Percentiles rank a stretch among this genome's conserved stretches.
Evolutionary conservation across 441 rosid species (phyloP).

Genomic region (Jatropha podagrica): DNA sequence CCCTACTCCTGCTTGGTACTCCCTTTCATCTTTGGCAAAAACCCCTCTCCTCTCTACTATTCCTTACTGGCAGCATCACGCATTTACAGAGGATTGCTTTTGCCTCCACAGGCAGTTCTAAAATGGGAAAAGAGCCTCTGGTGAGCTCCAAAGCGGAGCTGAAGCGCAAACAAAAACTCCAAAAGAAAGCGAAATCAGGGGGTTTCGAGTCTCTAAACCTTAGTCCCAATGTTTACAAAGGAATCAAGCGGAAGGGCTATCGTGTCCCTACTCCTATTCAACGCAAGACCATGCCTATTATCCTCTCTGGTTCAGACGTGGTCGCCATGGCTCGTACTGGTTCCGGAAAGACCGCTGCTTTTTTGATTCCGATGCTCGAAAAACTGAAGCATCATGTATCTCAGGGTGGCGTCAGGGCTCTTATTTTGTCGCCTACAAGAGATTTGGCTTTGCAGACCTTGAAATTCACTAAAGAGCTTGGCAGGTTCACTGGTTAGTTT

Average conservation of each 20-base stretch:
- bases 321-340: slow-evolving; percentile 99
- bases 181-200: slow-evolving; percentile 89
- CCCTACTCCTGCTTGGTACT: too few relatives aligned
- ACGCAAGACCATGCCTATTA: slow-evolving; percentile 93
- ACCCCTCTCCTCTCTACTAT: too few relatives aligned
- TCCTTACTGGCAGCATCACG: too few relatives aligned
- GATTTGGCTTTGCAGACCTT: slow-evolving; percentile 91
- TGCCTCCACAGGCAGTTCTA: too few relatives aligned
- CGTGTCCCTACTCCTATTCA: slow-evolving; percentile 94
- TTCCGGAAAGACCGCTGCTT: slow-evolving; percentile 95
- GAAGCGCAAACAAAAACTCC: slow-evolving; percentile 55
- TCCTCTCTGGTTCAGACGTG: slow-evolving; percentile 82
- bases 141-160: slow-evolving; percentile 87
- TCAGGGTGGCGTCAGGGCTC: slow-evolving; percentile 79
- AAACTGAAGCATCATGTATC: slow-evolving; percentile 70
- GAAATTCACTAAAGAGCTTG: slow-evolving; percentile 83
- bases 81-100: too few relatives aligned
- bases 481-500: slow-evolving; percentile 67
- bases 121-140: slow-evolving; percentile 24
- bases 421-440: slow-evolving; percentile 87
- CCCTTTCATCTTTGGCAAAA: too few relatives aligned
- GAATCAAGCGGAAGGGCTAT: slow-evolving; percentile 86
- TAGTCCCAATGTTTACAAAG: slow-evolving; percentile 63
- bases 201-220: slow-evolving; percentile 92
- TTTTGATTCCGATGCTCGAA: slow-evolving; percentile 90